Evolutionary conservation across 2,329 filamentous ascomycete species (phyloP).

Genomic region (Lachnellula hyalina): DNA sequence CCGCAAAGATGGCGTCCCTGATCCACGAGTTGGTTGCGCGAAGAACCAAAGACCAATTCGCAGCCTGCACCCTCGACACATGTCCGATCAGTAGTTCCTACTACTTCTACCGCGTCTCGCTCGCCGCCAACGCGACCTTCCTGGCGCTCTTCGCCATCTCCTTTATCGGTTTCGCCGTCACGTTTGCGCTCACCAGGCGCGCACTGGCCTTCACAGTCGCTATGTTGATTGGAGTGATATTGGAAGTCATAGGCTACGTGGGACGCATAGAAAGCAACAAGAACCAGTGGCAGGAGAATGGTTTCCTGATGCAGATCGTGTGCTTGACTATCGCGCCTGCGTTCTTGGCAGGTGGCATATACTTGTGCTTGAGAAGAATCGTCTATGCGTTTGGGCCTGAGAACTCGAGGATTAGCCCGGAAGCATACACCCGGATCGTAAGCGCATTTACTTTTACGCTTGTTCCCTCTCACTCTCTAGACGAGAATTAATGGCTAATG

Average conservation of each 20-base stretch:
- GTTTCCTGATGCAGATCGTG: slow-evolving; percentile 53
- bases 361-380: slow-evolving; percentile 52
- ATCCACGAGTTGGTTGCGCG: slow-evolving; percentile 5
- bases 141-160: slow-evolving; percentile 45
- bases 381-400: slow-evolving; percentile 43
- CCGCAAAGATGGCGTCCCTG: slow-evolving; percentile 11
- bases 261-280: slow-evolving; percentile 51
- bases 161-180: slow-evolving; percentile 36
- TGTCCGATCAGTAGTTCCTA: slow-evolving; percentile 35
- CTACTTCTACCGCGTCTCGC: slow-evolving; percentile 49
- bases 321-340: slow-evolving; percentile 60
- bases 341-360: slow-evolving; percentile 59
- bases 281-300: slow-evolving; percentile 45
- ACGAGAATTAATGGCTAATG: not conserved
- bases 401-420: slow-evolving; percentile 43
- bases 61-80: slow-evolving; percentile 32
- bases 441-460: slow-evolving; percentile 20
- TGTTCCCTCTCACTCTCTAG: slow-evolving; percentile 26
- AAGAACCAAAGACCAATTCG: not conserved
- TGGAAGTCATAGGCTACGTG: slow-evolving; percentile 55
- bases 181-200: slow-evolving; percentile 40
- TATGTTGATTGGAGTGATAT: slow-evolving; percentile 47
- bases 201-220: slow-evolving; percentile 48
- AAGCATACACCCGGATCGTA: slow-evolving; percentile 45
- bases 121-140: slow-evolving; percentile 49